Evolutionary conservation across 2,329 filamentous ascomycete species (phyloP), one percentile per base, ranked within the genome.

Genomic region (Mycocentrospora acerina): DNA sequence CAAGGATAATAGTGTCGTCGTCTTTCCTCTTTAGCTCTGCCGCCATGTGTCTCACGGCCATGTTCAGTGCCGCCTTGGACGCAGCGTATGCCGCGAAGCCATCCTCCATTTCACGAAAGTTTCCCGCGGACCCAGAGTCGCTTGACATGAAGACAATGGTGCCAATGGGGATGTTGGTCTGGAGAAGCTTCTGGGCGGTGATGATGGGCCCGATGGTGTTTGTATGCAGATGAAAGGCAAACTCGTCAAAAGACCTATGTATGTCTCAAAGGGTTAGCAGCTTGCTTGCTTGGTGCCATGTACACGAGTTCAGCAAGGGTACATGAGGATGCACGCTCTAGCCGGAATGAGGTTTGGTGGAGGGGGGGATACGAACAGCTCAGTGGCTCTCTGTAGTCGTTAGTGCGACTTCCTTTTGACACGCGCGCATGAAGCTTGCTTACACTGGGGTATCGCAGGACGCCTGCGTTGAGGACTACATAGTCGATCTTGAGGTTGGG

Each of bases 181-280:
- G 62, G 0, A 81, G 67, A 3, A 81, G 64, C 37, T 72, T 71
- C 42, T 79, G 75, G 2, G 78, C 78, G 25, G 71, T 71, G 41
- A 80, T 72, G 42, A 81, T 76, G n/a, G 78, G 78, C 0, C 78
- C 78, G 38, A 82, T 76, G 12, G 76, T 77, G 56, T 81, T 81
- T 27, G 77, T 80, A 37, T 77, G 71, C 4, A 81, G 66, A 48
- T 81, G 78, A 43, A 76, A 71, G 9, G 74, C 69, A 44, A 81
- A 80, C 29, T 74, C 68, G 22, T 72, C 63, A 55, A 77, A 80
- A 6, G 76, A 74, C n/a, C n/a, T n/a, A n/a, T n/a, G n/a, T n/a
- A n/a, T n/a, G n/a, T n/a, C n/a, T n/a, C n/a, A n/a, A n/a, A n/a
- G n/a, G n/a, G n/a, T n/a, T n/a, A n/a, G n/a, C n/a, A n/a, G 35